A percentile compares a stretch with the other conserved stretches of the same genome.
phyloP scores from a whole-genome alignment of 768 basidiomycete genomes.

The Imleria badia region DNA sequence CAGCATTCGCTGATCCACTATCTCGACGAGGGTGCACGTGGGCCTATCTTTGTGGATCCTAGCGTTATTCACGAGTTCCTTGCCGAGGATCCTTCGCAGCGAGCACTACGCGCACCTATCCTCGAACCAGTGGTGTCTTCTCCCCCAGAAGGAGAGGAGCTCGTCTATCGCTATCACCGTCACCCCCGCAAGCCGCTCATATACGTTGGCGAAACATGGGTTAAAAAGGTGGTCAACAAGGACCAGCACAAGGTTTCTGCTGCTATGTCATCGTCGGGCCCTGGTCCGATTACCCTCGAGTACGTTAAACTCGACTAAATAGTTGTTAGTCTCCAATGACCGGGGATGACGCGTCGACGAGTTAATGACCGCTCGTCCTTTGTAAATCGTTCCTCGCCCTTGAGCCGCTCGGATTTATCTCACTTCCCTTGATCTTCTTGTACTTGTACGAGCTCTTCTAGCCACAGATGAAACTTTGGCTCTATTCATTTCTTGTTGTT shows the following conservation, averaged over 20 bases:
- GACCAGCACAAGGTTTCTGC: background rate
- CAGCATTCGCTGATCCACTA: slow-evolving; percentile 12
- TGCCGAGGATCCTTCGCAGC: slow-evolving; percentile 2
- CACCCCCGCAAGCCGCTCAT: background rate
- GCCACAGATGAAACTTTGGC: too few species aligned
- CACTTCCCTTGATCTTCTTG: too few species aligned
- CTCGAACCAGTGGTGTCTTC: slow-evolving; percentile 5
- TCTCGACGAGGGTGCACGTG: slow-evolving; percentile 17
- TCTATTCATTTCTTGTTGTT: background rate
- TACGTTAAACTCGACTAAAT: too few species aligned
- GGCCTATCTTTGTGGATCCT: slow-evolving; percentile 18
- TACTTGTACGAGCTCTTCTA: too few species aligned
- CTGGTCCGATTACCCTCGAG: too few species aligned
- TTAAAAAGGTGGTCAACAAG: slow-evolving; percentile 8
- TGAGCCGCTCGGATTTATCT: too few species aligned
- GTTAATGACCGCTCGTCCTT: too few species aligned
- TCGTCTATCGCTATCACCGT: slow-evolving; percentile 8
- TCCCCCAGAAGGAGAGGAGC: slow-evolving; percentile 17
- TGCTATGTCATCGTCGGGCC: too few species aligned
- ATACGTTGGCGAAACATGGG: slow-evolving; percentile 24
- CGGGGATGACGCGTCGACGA: too few species aligned
- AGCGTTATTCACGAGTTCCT: background rate
- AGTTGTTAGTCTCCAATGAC: too few species aligned
- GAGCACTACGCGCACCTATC: slow-evolving; percentile 3
- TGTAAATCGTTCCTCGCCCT: too few species aligned